Evolutionary conservation across 116 monocot species (phyloP), one percentile per base, ranked within the genome.

Genomic region (Papilionanthe hybrid): DNA sequence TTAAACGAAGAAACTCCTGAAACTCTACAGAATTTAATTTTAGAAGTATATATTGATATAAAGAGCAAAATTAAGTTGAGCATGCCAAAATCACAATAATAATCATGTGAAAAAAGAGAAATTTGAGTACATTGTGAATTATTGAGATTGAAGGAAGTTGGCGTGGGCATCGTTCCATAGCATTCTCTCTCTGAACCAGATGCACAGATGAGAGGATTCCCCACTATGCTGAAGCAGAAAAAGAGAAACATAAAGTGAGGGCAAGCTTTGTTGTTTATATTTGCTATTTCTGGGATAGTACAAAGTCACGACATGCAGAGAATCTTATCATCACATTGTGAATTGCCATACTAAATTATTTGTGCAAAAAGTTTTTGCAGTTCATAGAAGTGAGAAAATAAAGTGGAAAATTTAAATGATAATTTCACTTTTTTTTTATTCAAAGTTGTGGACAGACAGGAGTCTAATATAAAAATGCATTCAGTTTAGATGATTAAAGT

Each of bases 141-240:
- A 79, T 77, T 84, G 41, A 79, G 75, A 78, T 83, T 56, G 79
- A 77, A 89, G 75, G 87, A 81, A 44, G 78, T 74, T 9, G 84
- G 84, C 71, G 77, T 74, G 2, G 87, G 80, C 75, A 83, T 68
- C 1, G 77, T 75, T 37, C 85, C 83, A 44, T 80, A 83, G 85
- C 92, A 92, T 27, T 87, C 87, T 74, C 82, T 55, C 80, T 89
- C 89, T 45, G 77, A 79, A 41, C 72, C 82, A 29, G 72, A 72
- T 22, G 83, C 78, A 78, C 92, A 92, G 65, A 92, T 87, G 43
- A 92, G 75, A 67, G 92, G 92, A 75, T 92, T 92, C 72, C 92
- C 92, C 32, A 86, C 87, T 57, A 92, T 83, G 42, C 91, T 91
- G 85, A 77, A 85, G 83, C 55, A 78, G 55, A 75, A 66, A 44